Percentiles rank a stretch among this genome's conserved stretches.
These are phyloP conservation scores for Calonectria fujianensis DNA, from an alignment of 2,329 filamentous ascomycete species.

Conservation along the genomic window DNA sequence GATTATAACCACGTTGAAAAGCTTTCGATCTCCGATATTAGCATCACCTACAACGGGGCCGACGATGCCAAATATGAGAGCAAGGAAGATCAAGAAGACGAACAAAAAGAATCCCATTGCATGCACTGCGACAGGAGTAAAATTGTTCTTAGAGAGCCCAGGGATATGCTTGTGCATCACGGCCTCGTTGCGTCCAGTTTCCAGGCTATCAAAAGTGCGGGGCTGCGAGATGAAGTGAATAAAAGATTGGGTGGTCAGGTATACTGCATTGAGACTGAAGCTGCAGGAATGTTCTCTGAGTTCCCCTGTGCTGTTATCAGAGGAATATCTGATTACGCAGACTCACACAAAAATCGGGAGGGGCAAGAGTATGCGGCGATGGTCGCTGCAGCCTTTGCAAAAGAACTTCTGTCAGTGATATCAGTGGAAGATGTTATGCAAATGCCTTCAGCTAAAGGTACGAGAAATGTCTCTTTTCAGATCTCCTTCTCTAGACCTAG, in stretches of 20 bases:
- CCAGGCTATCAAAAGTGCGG: conserved; percentile 1
- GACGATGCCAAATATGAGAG: background rate
- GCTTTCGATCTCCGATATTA: background rate
- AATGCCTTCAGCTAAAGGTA: background rate
- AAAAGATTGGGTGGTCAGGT: conserved; percentile 4
- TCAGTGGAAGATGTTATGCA: background rate
- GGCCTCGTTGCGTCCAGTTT: conserved; percentile 17
- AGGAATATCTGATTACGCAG: conserved; percentile 25
- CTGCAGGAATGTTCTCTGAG: background rate
- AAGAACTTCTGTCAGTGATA: background rate
- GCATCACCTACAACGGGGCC: background rate
- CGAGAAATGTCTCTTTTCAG: background rate
- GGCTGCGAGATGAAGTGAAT: conserved; percentile 12
- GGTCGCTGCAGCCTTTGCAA: conserved; percentile 9
- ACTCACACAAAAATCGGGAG: conserved; percentile 14
- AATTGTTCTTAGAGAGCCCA: background rate
- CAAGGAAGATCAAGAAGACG: background rate
- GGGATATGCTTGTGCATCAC: conserved; percentile 11
- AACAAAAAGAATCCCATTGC: background rate
- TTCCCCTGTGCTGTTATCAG: conserved; percentile 13
- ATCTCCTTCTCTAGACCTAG: too few relatives aligned
- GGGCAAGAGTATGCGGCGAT: conserved; percentile 18
- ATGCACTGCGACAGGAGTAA: background rate
- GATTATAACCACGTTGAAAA: background rate
- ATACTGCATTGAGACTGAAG: conserved; percentile 17